Evolutionary conservation across 2,329 filamentous ascomycete genomes (phyloP), one percentile per base, ranked within the genome.

Genomic region (Xylariales sp.): DNA sequence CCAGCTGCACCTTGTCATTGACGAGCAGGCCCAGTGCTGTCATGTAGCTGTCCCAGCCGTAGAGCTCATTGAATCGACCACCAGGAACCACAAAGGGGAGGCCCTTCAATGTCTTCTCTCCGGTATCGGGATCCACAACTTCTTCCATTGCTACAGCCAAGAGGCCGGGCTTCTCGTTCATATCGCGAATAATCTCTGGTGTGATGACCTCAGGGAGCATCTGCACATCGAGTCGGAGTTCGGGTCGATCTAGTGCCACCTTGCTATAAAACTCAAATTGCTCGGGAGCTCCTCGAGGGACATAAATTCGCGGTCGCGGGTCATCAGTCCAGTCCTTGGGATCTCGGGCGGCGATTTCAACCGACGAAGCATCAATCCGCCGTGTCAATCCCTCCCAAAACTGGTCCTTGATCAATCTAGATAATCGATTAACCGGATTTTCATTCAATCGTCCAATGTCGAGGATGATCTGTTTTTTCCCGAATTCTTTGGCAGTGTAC

Each of bases 1-100:
- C 89, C 39, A 97, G 69, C 53, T 96, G 81, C 16, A 88, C 81
- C 42, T 87, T 82, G 57, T 93, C 86, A 56, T 91, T 88, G 51
- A 88, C 79, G 42, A 97, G 70, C 41, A 98, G 74, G 14, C 93
- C 93, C 4, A 97, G 72, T 5, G 91, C 93, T 60, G 91, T 88
- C 89, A 98, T 97, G 69, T 97, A 98, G 60, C 89, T 96, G 64
- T 98, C 93, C 93, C 93, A 98, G 32, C 91, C 91, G 59, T 98
- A 98, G 16, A 98, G 67, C 62, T 98, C 93, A 63, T 98, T 98
- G 80, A 98, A 98, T 20, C 93, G 81, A 17, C 93, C 93, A 42
- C 93, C 93, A 0, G 93, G 93, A 4, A 98, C 93, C n/a, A 97
- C 89, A 52, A 97, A 98, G 0, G 93, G 91, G 41, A 94, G 72